Base-by-base conservation (phyloP, 208 protist genomes). In the Trypanosoma caninum region DNA sequence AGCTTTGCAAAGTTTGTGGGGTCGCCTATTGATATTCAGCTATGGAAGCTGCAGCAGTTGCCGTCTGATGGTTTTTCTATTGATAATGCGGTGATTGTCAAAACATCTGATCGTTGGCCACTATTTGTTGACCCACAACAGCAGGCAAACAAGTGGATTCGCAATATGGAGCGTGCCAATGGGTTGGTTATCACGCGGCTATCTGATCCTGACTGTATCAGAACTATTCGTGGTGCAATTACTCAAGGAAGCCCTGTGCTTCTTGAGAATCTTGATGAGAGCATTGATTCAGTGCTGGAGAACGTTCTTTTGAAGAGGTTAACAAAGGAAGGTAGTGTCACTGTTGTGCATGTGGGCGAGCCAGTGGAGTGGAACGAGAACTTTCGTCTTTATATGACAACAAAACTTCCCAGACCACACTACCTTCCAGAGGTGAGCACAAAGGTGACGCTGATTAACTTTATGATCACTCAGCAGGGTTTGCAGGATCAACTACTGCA, bases 331-430 rank as follows among this genome's bases (percentile, higher is more conserved):
- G 93, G 89, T 23, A 89, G 78, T 28, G 77, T 80, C 58, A 59
- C 79, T 57, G 79, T 93, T 27, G 97, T 99, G 46, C 92, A 98
- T 53, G 65, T 99, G 9, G 98, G 97, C 48, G 97, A 99, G 62
- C 74, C 93, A 16, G 94, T 99, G 22, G 95, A 97, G 76, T 99
- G 97, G 82, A 96, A 98, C 67, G 74, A 85, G 18, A 77, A 85
- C 20, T 99, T 99, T 77, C 83, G 87, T 38, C 86, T 99, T 51
- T 99, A 98, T 84, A 98, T 99, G 75, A 98, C 97, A 16, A 98
- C 98, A 28, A 98, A 98, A 73, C 85, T 99, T 31, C 94, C 96
- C 2, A 95, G 98, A 46, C 97, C 98, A 44, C 93, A 98, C 80
- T 99, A 98, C 76, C 82, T 93, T 16, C 98, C 98, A 3, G 98